Percentiles rank a stretch among this genome's conserved stretches.
Evolutionary conservation across 176 grass and related monocot genomes (phyloP).

Genomic region (Guadua angustifolia): DNA sequence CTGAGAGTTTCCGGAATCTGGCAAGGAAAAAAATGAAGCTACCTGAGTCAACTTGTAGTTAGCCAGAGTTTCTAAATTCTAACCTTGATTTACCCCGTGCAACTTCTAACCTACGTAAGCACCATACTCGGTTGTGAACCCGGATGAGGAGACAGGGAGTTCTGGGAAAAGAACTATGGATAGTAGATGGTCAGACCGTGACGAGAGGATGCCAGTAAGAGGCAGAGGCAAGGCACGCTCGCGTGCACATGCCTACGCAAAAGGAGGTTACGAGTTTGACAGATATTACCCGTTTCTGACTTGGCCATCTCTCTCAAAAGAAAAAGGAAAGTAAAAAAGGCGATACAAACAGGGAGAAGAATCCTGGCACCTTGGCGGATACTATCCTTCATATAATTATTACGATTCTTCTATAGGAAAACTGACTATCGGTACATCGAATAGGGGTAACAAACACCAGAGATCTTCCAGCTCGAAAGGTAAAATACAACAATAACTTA

Average conservation of each 20-base stretch:
- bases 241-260: neutral
- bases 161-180: neutral
- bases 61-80: neutral
- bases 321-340: neutral
- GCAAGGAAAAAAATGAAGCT: neutral
- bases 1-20: neutral
- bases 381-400: neutral
- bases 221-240: neutral
- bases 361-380: neutral
- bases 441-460: neutral
- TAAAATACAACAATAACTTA: conserved; percentile 47
- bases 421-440: neutral
- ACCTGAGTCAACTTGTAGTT: neutral
- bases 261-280: neutral
- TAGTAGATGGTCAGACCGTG: neutral
- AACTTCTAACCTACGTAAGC: neutral
- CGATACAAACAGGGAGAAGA: neutral
- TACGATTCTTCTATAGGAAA: neutral
- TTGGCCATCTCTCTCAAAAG: neutral
- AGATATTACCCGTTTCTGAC: neutral
- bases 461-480: neutral
- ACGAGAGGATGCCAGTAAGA: neutral
- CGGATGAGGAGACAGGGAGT: neutral
- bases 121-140: neutral
- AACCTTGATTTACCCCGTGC: neutral